A percentile compares a stretch with the other conserved stretches of the same genome.
Evolutionary conservation across 176 grass and related monocot genomes (phyloP).

Genomic region (Raddia guianensis): DNA sequence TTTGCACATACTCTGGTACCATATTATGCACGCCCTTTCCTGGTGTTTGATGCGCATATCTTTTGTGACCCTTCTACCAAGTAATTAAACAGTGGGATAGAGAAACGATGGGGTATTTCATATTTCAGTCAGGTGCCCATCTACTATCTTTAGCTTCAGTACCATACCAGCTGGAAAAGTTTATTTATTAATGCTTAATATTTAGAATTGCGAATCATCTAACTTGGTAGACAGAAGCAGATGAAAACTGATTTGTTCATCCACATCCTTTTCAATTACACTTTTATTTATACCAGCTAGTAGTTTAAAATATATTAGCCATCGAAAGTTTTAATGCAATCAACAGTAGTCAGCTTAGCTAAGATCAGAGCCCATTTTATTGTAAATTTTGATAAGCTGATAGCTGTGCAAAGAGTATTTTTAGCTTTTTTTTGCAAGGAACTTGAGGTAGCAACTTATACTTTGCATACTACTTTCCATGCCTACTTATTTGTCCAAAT

Average conservation of each 20-base stretch:
- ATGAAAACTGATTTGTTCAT: background rate
- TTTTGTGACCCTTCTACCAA: background rate
- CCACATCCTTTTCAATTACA: background rate
- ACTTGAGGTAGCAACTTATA: background rate
- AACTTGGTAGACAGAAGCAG: background rate
- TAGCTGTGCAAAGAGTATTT: constrained; percentile 24
- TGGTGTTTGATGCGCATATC: background rate
- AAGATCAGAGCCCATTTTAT: background rate
- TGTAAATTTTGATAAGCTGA: constrained; percentile 10
- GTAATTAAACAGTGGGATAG: background rate
- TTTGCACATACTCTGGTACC: background rate
- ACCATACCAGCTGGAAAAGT: background rate
- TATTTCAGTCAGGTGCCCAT: background rate
- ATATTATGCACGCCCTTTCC: background rate
- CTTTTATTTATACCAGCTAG: constrained; percentile 23
- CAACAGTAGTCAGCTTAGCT: background rate
- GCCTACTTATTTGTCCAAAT: constrained; percentile 4
- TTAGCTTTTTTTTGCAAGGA: background rate
- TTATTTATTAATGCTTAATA: background rate
- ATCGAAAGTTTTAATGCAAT: constrained; percentile 20
- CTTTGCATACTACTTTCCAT: background rate
- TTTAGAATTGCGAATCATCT: constrained; percentile 16
- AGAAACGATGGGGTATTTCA: background rate
- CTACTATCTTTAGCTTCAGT: background rate
- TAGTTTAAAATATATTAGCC: background rate